Conservation (phyloP, 495 filamentous ascomycete genomes). For the Daldinia loculata region DNA sequence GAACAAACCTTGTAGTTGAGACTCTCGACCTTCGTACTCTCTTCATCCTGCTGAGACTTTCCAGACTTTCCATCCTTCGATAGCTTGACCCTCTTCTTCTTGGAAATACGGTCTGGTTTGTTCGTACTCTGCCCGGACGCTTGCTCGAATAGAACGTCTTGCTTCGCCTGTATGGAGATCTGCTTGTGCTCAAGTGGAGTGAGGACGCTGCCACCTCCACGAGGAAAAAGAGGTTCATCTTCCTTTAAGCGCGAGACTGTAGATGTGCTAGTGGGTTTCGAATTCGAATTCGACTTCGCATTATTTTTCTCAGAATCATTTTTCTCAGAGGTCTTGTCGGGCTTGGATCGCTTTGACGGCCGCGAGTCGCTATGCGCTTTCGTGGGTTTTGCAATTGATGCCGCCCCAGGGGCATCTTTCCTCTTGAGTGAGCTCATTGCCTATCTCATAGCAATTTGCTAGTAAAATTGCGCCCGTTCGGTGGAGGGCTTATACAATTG, state of each 20-base stretch:
- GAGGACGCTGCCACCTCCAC: slow-evolving; percentile 89
- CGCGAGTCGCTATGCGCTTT: slow-evolving; percentile 46
- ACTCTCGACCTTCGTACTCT: slow-evolving; percentile 78
- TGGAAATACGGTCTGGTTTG: slow-evolving; percentile 57
- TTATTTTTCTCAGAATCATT: slow-evolving; percentile 37
- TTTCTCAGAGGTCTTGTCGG: slow-evolving; percentile 46
- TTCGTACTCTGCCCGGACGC: slow-evolving; percentile 58
- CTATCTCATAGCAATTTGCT: slow-evolving; percentile 24
- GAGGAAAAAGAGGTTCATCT: slow-evolving; percentile 89
- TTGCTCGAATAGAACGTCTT: slow-evolving; percentile 93
- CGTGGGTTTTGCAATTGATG: slow-evolving; percentile 50
- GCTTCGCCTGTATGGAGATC: slow-evolving; percentile 90
- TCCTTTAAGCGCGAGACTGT: slow-evolving; percentile 60
- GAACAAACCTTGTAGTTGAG: slow-evolving; percentile 83
- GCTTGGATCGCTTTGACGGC: slow-evolving; percentile 56
- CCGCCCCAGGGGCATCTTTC: slow-evolving; percentile 56
- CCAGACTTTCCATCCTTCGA: slow-evolving; percentile 62
- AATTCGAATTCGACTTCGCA: slow-evolving; percentile 29
- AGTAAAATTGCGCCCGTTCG: neutral
- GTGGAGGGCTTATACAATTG: neutral
- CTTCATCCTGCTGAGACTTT: slow-evolving; percentile 55
- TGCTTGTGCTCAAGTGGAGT: slow-evolving; percentile 96
- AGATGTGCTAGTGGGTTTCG: slow-evolving; percentile 42
- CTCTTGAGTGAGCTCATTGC: slow-evolving; percentile 58
- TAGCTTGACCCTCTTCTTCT: slow-evolving; percentile 60